Evolutionary conservation across 2,329 filamentous ascomycete species (phyloP), one percentile per base, ranked within the genome.

Genomic region (Arthroderma sp.): DNA sequence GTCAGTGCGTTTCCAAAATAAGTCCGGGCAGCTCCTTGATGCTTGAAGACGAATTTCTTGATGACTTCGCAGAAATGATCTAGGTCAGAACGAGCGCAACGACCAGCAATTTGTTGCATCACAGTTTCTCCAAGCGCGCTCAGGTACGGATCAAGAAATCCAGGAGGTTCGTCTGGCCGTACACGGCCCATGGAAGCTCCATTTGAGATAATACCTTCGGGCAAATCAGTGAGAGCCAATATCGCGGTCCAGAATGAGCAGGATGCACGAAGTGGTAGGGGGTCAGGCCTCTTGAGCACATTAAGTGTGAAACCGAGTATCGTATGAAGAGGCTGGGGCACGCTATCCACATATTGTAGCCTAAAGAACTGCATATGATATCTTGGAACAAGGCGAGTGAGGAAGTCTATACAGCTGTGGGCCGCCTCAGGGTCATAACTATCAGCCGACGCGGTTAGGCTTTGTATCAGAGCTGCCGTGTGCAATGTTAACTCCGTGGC

Each of bases 201-300:
- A 38, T 8, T 52, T 44, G 44, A 54, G 49, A 17, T 54, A 23
- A 61, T 53, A 19, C 57, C 56, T 47, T 55, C 11, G 57, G 62
- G 41, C 47, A 62, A 53, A 51, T 63, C 38, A 54, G 67, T 66
- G 58, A 75, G 63, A 56, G 68, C 68, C 59, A 74, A 55, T 44
- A 74, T 61, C 17, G 66, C 65, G n/a, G 71, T 64, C 70, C 74
- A 76, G 61, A 76, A 76, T 35, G 68, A 65, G 35, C 73, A 71
- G 3, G 73, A 71, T 28, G 74, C 73, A 17, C 74, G 73, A n/a
- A 76, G 71, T n/a, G 74, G 73, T 13, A 77, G 66, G 8, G 73
- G 72, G 38, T 77, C 74, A 0, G 70, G 66, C 8, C 73, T 67
- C 44, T 69, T 69, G 38, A 76, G 64, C 15, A 71, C 67, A 19